phyloP scores from a whole-genome alignment of 768 basidiomycete genomes.

The Daedaleopsis sinensis region DNA sequence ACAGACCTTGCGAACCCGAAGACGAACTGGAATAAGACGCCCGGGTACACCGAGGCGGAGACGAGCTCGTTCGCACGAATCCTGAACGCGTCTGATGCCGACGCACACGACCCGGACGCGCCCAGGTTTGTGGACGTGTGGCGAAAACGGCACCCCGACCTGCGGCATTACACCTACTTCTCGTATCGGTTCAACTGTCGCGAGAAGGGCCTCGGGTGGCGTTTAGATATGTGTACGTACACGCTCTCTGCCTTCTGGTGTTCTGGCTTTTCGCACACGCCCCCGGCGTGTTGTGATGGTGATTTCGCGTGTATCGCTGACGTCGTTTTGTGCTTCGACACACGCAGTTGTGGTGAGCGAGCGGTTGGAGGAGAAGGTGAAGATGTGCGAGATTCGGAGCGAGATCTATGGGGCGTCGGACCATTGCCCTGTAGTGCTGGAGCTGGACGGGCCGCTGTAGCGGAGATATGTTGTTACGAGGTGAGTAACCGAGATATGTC shows the following conservation, averaged over 20 bases:
- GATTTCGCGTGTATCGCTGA: not conserved
- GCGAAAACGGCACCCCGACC: conserved; percentile 68
- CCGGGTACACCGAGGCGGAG: conserved; percentile 85
- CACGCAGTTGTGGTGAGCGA: conserved; percentile 73
- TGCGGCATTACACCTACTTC: conserved; percentile 84
- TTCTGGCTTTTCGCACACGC: not conserved
- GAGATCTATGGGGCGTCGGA: conserved; percentile 90
- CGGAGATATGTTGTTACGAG: not conserved
- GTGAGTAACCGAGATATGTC: not conserved
- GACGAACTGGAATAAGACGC: conserved; percentile 84
- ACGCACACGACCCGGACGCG: conserved; percentile 9
- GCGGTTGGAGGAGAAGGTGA: conserved; percentile 61
- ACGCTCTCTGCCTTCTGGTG: conserved; percentile 2
- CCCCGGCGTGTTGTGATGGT: not conserved
- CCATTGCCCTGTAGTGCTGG: conserved; percentile 81
- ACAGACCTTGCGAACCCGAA: conserved; percentile 71
- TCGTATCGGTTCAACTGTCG: conserved; percentile 84
- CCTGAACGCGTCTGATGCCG: conserved; percentile 50
- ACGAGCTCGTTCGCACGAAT: conserved; percentile 74
- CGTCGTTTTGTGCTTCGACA: not conserved
- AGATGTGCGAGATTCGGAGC: conserved; percentile 83
- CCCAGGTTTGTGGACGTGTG: conserved; percentile 74
- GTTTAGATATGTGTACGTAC: conserved; percentile 78
- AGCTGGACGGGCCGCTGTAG: conserved; percentile 55
- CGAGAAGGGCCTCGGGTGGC: conserved; percentile 82